A percentile compares a stretch with the other conserved stretches of the same genome.
These are phyloP conservation scores for Rubia yunnanensis DNA, from an alignment of 257 asterid species.

Conservation along the genomic window DNA sequence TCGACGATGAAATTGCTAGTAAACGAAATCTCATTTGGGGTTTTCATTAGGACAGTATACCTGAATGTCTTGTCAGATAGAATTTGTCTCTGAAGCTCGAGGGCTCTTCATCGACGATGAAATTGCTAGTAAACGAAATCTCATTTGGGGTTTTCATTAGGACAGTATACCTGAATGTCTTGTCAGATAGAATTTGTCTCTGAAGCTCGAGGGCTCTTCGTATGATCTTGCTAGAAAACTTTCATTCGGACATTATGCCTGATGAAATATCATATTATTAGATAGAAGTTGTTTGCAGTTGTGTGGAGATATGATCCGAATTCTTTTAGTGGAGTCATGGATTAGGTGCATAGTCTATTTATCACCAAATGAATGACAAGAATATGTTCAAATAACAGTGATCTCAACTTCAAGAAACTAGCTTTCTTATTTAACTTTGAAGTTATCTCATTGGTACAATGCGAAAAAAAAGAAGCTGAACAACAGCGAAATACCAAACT, in stretches of 20 bases:
- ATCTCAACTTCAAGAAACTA: not conserved
- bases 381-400: not conserved
- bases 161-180: not conserved
- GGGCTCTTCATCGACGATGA: not conserved
- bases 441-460: not conserved
- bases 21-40: constrained; percentile 9
- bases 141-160: not conserved
- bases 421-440: not conserved
- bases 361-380: not conserved
- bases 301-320: not conserved
- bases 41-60: not conserved
- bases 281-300: not conserved
- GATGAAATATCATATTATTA: too few relatives aligned
- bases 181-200: not conserved
- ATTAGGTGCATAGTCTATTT: not conserved
- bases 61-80: not conserved
- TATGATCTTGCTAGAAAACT: not conserved
- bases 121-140: not conserved
- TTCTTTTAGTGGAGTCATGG: not conserved
- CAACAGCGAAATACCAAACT: not conserved
- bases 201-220: not conserved
- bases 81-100: not conserved
- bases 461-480: not conserved
- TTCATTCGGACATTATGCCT: not conserved
- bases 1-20: not conserved